These are phyloP conservation scores for Ichthyophthirius multifiliis DNA, from an alignment of 169 alveolate species.

Conservation along the genomic window DNA sequence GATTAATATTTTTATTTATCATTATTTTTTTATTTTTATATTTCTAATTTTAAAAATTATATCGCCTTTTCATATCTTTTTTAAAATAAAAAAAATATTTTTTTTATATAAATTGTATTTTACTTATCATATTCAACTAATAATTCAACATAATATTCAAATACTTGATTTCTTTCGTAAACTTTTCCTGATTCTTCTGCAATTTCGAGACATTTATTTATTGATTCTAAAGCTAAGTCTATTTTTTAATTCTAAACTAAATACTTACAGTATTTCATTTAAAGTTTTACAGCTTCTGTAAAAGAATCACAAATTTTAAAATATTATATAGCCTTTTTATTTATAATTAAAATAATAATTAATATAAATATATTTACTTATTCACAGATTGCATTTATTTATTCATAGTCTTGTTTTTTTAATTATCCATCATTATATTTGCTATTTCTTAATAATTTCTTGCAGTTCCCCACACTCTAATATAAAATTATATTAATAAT, in stretches of 20 bases:
- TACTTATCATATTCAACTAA: not conserved
- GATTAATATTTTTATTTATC: no score
- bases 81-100: not conserved
- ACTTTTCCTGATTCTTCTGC: not conserved
- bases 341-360: not conserved
- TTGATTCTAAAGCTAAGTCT: not conserved
- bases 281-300: not conserved
- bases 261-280: not conserved
- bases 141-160: not conserved
- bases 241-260: not conserved
- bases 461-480: conserved; percentile 12
- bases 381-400: not conserved
- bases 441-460: not conserved
- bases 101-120: not conserved
- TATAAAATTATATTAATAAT: not conserved
- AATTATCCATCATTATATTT: not conserved
- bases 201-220: not conserved
- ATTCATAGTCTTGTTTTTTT: not conserved
- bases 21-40: not conserved
- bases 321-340: not conserved
- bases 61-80: not conserved
- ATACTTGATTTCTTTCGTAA: not conserved
- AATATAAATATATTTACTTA: not conserved
- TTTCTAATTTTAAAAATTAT: not conserved
- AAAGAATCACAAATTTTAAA: not conserved